Evolutionary conservation across 768 basidiomycete genomes (phyloP).

Genomic region (Flagelloscypha sp.): DNA sequence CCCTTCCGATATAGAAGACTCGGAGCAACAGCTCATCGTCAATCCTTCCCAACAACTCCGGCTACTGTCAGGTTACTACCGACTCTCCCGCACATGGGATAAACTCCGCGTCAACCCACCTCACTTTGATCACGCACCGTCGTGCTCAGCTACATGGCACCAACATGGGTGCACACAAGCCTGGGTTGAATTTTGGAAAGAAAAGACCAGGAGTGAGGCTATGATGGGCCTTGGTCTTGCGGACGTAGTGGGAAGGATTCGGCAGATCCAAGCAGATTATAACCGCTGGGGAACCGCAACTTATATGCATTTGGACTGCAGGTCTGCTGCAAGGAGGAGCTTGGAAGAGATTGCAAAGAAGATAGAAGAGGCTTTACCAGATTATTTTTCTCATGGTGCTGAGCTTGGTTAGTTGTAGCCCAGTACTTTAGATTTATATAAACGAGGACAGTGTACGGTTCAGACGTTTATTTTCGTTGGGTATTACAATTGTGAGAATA

Average conservation of each 20-base stretch:
- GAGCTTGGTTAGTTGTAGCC: too few relatives aligned
- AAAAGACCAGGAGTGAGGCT: conserved; percentile 54
- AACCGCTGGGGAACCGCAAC: conserved; percentile 64
- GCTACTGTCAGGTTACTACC: conserved; percentile 61
- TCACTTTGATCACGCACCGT: conserved; percentile 53
- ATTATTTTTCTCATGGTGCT: conserved; percentile 53
- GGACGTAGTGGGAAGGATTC: conserved; percentile 61
- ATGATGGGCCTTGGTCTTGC: conserved; percentile 53
- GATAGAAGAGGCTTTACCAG: conserved; percentile 52
- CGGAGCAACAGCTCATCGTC: conserved; percentile 42
- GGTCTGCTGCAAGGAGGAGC: conserved; percentile 45
- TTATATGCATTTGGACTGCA: conserved; percentile 77
- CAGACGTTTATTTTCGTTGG: too few relatives aligned
- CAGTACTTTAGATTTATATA: too few relatives aligned
- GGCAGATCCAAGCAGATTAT: conserved; percentile 55
- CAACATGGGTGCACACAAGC: conserved; percentile 64
- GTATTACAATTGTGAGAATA: too few relatives aligned
- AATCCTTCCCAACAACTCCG: conserved; percentile 54
- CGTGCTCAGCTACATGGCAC: conserved; percentile 64
- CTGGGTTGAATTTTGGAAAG: conserved; percentile 77
- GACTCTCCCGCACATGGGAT: conserved; percentile 62
- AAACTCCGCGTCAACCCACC: conserved; percentile 47
- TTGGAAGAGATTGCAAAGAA: conserved; percentile 48
- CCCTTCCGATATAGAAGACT: conserved; percentile 20
- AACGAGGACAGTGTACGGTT: too few relatives aligned